A percentile compares a stretch with the other conserved stretches of the same genome.
These are phyloP conservation scores for Chrysanthemum seticuspe DNA, from an alignment of 129 eudicot genomes.

Conservation along the genomic window DNA sequence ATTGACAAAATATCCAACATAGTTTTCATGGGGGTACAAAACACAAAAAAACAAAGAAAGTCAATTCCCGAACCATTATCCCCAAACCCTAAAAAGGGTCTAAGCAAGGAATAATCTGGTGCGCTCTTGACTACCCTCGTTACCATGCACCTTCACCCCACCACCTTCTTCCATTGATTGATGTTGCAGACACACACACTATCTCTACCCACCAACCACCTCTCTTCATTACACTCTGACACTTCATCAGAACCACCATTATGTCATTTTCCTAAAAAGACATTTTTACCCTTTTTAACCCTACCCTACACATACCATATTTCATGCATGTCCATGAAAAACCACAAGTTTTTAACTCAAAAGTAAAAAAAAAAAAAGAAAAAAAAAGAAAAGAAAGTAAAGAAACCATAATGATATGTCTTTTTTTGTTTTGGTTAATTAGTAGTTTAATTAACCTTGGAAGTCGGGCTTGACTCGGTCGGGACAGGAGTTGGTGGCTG, in stretches of 20 bases:
- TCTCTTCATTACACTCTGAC: conserved; percentile 35
- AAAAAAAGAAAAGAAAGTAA: too few species aligned
- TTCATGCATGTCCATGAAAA: conserved; percentile 2
- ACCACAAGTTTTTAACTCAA: conserved; percentile 10
- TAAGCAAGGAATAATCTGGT: conserved; percentile 62
- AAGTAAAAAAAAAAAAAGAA: background rate
- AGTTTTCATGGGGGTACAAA: conserved; percentile 22
- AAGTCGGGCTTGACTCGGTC: conserved; percentile 27
- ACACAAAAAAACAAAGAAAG: conserved; percentile 51
- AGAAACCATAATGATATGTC: background rate
- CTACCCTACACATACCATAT: conserved; percentile 33
- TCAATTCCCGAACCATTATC: conserved; percentile 99
- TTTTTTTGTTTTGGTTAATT: conserved; percentile 1
- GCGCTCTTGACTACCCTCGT: conserved; percentile 93
- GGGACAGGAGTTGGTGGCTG: conserved; percentile 27
- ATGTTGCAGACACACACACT: conserved; percentile 29
- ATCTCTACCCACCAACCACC: conserved; percentile 38
- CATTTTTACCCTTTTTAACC: conserved; percentile 37
- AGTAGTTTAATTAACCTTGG: conserved; percentile 30
- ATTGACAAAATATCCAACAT: background rate
- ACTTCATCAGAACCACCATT: conserved; percentile 26
- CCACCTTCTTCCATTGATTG: conserved; percentile 34
- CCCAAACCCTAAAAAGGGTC: conserved; percentile 21
- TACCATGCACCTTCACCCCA: conserved; percentile 41
- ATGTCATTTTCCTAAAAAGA: conserved; percentile 22